These are phyloP conservation scores for Bipolaris victoriae DNA, from an alignment of 2,329 filamentous ascomycete species.

Conservation along the genomic window DNA sequence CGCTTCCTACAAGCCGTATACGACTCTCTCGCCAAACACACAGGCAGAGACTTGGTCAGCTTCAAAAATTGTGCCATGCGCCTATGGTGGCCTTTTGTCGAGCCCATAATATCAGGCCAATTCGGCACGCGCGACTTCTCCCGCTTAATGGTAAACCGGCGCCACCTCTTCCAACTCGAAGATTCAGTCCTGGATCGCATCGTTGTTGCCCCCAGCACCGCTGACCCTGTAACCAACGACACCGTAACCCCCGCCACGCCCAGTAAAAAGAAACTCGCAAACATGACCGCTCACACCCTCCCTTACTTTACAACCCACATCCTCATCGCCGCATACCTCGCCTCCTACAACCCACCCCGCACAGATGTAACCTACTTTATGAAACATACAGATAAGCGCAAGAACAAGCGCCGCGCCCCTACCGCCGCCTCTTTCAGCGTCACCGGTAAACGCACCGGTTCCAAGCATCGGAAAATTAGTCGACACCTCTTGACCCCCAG, in stretches of 20 bases:
- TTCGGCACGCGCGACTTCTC: constrained; percentile 81
- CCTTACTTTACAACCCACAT: constrained; percentile 76
- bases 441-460: constrained; percentile 18
- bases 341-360: constrained; percentile 78
- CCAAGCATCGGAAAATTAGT: constrained; percentile 73
- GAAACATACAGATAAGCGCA: constrained; percentile 64
- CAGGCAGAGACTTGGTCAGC: constrained; percentile 76
- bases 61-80: constrained; percentile 73
- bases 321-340: constrained; percentile 78
- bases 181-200: constrained; percentile 71
- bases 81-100: constrained; percentile 85
- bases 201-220: constrained; percentile 18
- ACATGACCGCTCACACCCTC: constrained; percentile 55
- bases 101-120: constrained; percentile 76
- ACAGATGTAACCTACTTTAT: constrained; percentile 78
- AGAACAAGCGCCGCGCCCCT: constrained; percentile 52
- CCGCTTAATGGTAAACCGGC: constrained; percentile 74
- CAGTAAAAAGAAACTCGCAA: constrained; percentile 19
- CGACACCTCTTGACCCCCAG: constrained; percentile 78
- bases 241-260: constrained; percentile 13
- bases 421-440: constrained; percentile 24
- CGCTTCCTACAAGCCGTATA: constrained; percentile 85
- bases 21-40: constrained; percentile 82
- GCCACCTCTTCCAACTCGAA: constrained; percentile 75
- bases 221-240: background rate